Percentiles rank a stretch among this genome's conserved stretches.
phyloP scores from a whole-genome alignment of 2,329 filamentous ascomycete species.

The Geoglossum cookeanum region DNA sequence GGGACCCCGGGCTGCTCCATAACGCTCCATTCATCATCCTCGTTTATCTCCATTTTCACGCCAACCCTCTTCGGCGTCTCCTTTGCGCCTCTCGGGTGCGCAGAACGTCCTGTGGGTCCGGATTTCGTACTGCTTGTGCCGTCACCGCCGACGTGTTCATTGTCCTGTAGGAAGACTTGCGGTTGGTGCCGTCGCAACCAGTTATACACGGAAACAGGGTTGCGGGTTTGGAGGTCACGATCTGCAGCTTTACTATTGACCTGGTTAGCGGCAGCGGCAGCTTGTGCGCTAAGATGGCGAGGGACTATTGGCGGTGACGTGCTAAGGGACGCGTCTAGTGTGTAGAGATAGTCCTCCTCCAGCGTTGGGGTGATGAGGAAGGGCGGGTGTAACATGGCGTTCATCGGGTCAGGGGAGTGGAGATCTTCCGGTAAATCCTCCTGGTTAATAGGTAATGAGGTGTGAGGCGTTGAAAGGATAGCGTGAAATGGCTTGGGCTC shows the following conservation, averaged over 20 bases:
- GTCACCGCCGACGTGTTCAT: slow-evolving; percentile 25
- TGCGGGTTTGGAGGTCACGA: slow-evolving; percentile 41
- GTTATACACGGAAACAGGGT: slow-evolving; percentile 85
- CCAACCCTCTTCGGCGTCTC: background rate
- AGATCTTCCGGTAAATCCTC: slow-evolving; percentile 22
- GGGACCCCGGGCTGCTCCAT: slow-evolving; percentile 3
- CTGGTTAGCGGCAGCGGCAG: slow-evolving; percentile 21
- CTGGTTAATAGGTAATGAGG: slow-evolving; percentile 21
- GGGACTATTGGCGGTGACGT: slow-evolving; percentile 22
- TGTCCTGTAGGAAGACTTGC: slow-evolving; percentile 67
- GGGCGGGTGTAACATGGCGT: slow-evolving; percentile 24
- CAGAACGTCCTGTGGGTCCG: slow-evolving; percentile 15
- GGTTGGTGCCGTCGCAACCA: slow-evolving; percentile 79
- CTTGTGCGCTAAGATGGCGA: slow-evolving; percentile 27
- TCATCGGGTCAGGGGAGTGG: slow-evolving; percentile 26
- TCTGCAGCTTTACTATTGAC: slow-evolving; percentile 22
- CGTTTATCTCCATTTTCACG: slow-evolving; percentile 16
- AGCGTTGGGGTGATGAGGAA: slow-evolving; percentile 51
- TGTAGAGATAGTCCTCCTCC: slow-evolving; percentile 53
- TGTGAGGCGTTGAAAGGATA: slow-evolving; percentile 3
- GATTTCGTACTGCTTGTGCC: slow-evolving; percentile 13
- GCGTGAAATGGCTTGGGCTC: slow-evolving; percentile 1
- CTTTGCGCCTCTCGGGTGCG: background rate
- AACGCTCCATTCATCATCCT: slow-evolving; percentile 11
- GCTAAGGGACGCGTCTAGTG: slow-evolving; percentile 35